Evolutionary conservation across 2,329 filamentous ascomycete genomes (phyloP).

Genomic region (Colletotrichum orchidophilum): DNA sequence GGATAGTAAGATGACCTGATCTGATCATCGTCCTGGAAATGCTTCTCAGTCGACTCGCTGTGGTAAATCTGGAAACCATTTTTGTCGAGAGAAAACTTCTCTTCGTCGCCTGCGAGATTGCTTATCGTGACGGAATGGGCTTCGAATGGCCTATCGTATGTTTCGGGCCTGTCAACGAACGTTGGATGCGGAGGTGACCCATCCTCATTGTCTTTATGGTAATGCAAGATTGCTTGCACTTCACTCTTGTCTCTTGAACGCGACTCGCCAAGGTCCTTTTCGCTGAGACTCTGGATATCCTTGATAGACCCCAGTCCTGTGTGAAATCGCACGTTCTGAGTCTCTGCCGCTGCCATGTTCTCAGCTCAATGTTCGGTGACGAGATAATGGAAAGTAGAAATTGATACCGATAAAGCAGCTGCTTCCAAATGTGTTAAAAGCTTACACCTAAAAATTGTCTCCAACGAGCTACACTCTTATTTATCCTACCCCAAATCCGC

Average conservation of each 20-base stretch:
- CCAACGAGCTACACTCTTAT: too few relatives aligned
- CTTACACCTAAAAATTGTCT: background rate
- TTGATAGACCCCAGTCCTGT: background rate
- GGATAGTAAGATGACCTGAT: constrained; percentile 76
- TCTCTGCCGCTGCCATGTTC: constrained; percentile 26
- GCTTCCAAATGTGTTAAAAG: background rate
- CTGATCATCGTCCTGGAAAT: constrained; percentile 63
- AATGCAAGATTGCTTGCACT: constrained; percentile 48
- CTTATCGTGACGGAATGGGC: constrained; percentile 43
- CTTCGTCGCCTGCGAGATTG: constrained; percentile 48
- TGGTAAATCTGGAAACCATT: constrained; percentile 49
- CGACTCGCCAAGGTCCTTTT: background rate
- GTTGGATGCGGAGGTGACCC: constrained; percentile 49
- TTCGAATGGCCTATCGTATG: constrained; percentile 42
- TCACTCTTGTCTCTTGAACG: background rate
- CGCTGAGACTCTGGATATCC: background rate
- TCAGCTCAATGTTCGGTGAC: too few relatives aligned
- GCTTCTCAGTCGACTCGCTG: constrained; percentile 45
- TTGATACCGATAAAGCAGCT: background rate
- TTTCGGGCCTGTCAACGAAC: constrained; percentile 46
- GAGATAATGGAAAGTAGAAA: background rate
- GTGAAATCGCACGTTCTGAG: constrained; percentile 5
- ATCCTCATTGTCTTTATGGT: constrained; percentile 51
- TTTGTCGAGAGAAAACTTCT: constrained; percentile 47
- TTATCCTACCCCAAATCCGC: background rate